These are phyloP conservation scores for Histomonas meleagridis DNA, from an alignment of 208 protist genomes.

Conservation along the genomic window DNA sequence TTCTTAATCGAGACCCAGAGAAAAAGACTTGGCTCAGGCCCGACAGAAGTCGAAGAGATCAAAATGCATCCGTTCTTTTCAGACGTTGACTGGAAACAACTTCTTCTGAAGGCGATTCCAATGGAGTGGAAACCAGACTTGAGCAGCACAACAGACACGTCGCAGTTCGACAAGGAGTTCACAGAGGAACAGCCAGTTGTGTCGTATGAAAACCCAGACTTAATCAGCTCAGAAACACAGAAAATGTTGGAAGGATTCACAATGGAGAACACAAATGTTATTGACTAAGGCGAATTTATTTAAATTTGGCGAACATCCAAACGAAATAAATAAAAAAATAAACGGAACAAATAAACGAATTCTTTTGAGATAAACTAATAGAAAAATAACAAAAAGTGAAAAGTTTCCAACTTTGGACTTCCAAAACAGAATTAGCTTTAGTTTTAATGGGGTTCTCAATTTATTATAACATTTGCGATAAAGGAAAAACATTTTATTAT, in stretches of 20 bases:
- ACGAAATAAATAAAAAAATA: no score
- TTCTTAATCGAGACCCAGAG: not conserved
- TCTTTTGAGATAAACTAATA: no score
- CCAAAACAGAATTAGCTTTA: no score
- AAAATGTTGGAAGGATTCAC: not conserved
- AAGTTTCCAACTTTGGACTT: no score
- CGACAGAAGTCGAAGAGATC: slow-evolving; percentile 47
- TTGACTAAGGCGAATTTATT: no score
- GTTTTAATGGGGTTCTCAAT: no score
- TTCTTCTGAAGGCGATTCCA: slow-evolving; percentile 3
- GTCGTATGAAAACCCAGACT: not conserved
- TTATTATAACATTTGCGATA: no score
- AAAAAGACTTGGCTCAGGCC: slow-evolving; percentile 40
- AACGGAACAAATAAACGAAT: no score
- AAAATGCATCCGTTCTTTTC: slow-evolving; percentile 46
- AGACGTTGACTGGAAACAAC: not conserved
- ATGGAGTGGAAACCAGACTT: slow-evolving; percentile 37
- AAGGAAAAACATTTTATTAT: no score
- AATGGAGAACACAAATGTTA: no score
- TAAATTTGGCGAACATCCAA: no score
- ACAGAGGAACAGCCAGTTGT: slow-evolving; percentile 35
- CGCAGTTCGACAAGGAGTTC: slow-evolving; percentile 42
- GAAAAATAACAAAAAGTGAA: no score
- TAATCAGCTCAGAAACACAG: not conserved
- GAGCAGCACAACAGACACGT: not conserved